Conservation (phyloP, 805 yeast species). For the Metahyphopichia silvanorum region DNA sequence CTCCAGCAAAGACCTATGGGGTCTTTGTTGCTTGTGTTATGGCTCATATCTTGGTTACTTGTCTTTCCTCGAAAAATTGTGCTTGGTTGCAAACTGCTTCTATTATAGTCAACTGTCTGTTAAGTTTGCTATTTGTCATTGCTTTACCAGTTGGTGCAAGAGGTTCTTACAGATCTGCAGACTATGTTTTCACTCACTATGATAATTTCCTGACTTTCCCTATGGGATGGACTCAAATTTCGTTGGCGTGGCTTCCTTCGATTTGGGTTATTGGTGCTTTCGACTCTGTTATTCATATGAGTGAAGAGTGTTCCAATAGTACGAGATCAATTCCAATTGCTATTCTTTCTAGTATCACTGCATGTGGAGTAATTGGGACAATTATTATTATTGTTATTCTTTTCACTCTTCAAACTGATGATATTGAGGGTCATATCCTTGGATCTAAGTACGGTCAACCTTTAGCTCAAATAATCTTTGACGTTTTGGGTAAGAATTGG, state of each 20-base stretch:
- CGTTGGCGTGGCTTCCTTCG: conserved; percentile 25
- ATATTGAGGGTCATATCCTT: conserved; percentile 16
- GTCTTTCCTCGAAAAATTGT: conserved; percentile 19
- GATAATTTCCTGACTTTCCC: conserved; percentile 54
- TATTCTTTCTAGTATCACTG: conserved; percentile 24
- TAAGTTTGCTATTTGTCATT: conserved; percentile 21
- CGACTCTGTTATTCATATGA: conserved; percentile 31
- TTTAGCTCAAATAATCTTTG: conserved; percentile 28
- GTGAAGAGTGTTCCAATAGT: conserved; percentile 26
- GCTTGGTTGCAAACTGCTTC: conserved; percentile 25
- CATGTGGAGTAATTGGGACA: conserved; percentile 24
- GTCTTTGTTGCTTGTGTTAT: conserved; percentile 27
- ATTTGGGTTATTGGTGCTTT: conserved; percentile 35
- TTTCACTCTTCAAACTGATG: conserved; percentile 20
- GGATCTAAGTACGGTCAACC: conserved; percentile 22
- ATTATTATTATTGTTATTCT: conserved; percentile 20
- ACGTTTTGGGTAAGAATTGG: conserved; percentile 28
- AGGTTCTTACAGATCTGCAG: conserved; percentile 42
- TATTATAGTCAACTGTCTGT: conserved; percentile 16
- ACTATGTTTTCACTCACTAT: conserved; percentile 52
- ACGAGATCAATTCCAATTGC: conserved; percentile 27
- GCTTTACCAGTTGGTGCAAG: conserved; percentile 29
- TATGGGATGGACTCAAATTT: conserved; percentile 45
- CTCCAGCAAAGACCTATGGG: conserved; percentile 25
- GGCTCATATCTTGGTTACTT: conserved; percentile 19